Conservation (phyloP, 2,329 filamentous ascomycete genomes). For the Aspergillus melleus region DNA sequence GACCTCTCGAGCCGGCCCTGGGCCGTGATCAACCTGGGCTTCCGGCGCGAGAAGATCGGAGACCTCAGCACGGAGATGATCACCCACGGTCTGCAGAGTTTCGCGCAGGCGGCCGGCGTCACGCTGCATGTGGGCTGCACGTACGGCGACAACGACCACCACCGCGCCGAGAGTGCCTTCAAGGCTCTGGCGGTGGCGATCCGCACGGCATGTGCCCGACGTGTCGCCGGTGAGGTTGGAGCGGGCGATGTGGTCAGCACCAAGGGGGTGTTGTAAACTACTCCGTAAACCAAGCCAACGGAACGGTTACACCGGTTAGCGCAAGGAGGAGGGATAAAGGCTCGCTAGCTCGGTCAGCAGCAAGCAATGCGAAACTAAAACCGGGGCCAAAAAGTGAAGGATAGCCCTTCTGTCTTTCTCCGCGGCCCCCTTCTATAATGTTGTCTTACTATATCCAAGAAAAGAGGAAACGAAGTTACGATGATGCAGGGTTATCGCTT, state of each 20-base stretch:
- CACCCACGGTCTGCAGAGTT: constrained; percentile 91
- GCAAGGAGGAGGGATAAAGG: background rate
- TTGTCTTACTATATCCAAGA: background rate
- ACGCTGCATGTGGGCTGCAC: constrained; percentile 96
- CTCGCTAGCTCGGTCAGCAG: background rate
- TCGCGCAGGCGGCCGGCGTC: constrained; percentile 83
- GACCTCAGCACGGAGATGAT: constrained; percentile 96
- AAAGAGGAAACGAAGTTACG: constrained; percentile 7
- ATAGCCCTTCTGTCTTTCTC: background rate
- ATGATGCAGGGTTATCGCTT: background rate
- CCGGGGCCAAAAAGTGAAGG: background rate
- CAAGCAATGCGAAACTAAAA: background rate
- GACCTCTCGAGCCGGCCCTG: constrained; percentile 93
- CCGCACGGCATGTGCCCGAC: constrained; percentile 69
- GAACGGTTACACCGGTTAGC: background rate
- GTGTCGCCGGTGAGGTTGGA: constrained; percentile 74
- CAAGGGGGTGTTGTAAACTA: constrained; percentile 74
- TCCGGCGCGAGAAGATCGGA: constrained; percentile 89
- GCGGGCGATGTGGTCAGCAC: constrained; percentile 95
- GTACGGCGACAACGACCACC: constrained; percentile 90
- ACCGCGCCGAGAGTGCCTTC: constrained; percentile 93
- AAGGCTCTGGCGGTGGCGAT: constrained; percentile 92
- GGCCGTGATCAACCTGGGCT: constrained; percentile 77
- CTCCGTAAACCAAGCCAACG: background rate
- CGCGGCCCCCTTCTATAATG: background rate